Conservation (phyloP, 2,329 filamentous ascomycete genomes). For the Alternaria infectoria region DNA sequence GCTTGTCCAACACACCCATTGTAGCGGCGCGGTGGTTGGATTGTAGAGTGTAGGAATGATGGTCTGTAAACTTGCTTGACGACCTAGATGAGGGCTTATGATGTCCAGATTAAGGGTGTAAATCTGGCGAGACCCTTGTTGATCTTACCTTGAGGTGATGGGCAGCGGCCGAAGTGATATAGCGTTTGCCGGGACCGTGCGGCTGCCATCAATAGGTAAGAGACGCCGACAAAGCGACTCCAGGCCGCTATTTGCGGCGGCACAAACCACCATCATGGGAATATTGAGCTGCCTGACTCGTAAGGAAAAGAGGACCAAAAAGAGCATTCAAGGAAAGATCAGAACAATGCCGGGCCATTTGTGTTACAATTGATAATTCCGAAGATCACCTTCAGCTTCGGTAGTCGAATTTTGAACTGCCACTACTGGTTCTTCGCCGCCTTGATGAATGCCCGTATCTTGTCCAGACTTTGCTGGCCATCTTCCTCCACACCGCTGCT, state of each 20-base stretch:
- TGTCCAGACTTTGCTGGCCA: constrained; percentile 79
- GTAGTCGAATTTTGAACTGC: neutral
- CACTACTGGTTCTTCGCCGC: constrained; percentile 60
- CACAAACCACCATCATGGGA: neutral
- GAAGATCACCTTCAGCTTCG: neutral
- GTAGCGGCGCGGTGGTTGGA: neutral
- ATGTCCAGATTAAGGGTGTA: neutral
- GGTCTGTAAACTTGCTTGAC: neutral
- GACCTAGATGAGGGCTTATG: neutral
- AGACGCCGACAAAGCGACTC: constrained; percentile 2
- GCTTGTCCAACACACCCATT: constrained; percentile 57
- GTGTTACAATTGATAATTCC: neutral
- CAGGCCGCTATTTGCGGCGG: neutral
- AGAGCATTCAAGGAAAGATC: neutral
- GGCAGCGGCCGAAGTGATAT: constrained; percentile 17
- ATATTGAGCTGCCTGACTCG: neutral
- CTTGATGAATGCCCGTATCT: constrained; percentile 80
- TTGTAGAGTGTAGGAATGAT: neutral
- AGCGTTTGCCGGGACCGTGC: neutral
- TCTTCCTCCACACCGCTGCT: constrained; percentile 88
- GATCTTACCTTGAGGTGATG: constrained; percentile 20
- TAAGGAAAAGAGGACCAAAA: neutral
- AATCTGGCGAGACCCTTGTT: neutral
- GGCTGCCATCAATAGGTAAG: constrained; percentile 12
- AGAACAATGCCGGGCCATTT: neutral